phyloP scores from a whole-genome alignment of 2,329 filamentous ascomycete species.

The Cercospora zeae-maydis region DNA sequence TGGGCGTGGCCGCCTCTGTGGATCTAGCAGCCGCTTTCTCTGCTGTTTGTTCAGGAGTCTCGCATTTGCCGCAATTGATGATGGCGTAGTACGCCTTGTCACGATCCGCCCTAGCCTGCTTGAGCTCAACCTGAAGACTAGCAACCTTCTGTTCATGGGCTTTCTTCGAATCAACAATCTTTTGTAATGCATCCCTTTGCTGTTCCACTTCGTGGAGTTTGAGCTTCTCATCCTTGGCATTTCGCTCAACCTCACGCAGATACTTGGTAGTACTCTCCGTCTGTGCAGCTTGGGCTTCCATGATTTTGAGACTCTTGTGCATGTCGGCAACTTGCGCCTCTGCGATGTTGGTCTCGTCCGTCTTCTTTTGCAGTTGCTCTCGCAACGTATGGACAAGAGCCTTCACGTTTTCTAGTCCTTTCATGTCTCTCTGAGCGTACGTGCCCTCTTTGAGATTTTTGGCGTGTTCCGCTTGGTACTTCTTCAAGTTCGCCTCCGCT shows the following conservation, averaged over 20 bases:
- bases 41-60: constrained; percentile 16
- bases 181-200: constrained; percentile 31
- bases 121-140: constrained; percentile 32
- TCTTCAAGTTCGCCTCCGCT: constrained; percentile 34
- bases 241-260: constrained; percentile 30
- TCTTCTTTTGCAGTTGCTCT: constrained; percentile 53
- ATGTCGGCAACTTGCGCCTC: constrained; percentile 44
- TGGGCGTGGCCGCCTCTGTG: constrained; percentile 16
- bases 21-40: constrained; percentile 6
- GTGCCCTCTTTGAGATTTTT: constrained; percentile 49
- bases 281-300: constrained; percentile 30
- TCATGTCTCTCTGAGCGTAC: constrained; percentile 49
- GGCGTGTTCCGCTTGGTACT: constrained; percentile 43
- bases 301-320: constrained; percentile 26
- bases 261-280: constrained; percentile 21
- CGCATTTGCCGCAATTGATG: constrained; percentile 35
- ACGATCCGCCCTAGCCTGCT: constrained; percentile 32
- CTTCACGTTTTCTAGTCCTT: constrained; percentile 53
- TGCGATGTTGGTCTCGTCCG: constrained; percentile 47
- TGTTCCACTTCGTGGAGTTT: constrained; percentile 21
- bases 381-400: constrained; percentile 54
- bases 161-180: constrained; percentile 27
- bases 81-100: constrained; percentile 38
- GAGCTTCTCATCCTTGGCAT: constrained; percentile 7
- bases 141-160: constrained; percentile 31